These are phyloP conservation scores for Microstegium vimineum DNA, from an alignment of 176 grass and related monocot species.

Conservation along the genomic window DNA sequence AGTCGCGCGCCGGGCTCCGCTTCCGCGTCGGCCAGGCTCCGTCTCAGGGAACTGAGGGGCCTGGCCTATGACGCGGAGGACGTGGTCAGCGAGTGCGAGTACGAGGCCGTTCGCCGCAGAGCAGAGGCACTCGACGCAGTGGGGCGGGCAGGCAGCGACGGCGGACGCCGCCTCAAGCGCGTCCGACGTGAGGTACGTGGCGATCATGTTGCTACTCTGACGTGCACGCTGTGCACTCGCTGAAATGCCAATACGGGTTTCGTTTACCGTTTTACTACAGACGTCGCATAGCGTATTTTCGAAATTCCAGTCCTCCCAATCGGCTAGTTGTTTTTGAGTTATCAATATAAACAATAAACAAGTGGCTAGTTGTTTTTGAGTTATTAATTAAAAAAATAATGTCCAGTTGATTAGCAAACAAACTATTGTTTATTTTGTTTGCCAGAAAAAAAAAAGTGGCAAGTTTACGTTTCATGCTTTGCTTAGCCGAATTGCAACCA, in stretches of 20 bases:
- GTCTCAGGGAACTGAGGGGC: conserved; percentile 5
- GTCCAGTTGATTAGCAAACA: too few relatives aligned
- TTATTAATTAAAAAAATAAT: too few relatives aligned
- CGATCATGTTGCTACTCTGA: background rate
- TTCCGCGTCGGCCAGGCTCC: conserved; percentile 6
- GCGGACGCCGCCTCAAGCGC: background rate
- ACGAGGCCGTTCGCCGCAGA: background rate
- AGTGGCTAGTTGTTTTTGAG: too few relatives aligned
- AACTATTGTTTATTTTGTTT: background rate
- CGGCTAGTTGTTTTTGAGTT: too few relatives aligned
- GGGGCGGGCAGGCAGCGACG: background rate
- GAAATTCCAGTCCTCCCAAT: too few relatives aligned
- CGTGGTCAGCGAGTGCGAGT: conserved; percentile 18
- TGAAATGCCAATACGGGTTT: background rate
- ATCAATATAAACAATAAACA: too few relatives aligned
- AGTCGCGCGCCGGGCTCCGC: background rate
- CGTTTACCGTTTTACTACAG: background rate
- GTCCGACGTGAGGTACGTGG: background rate
- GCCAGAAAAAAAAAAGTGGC: background rate
- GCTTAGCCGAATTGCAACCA: background rate
- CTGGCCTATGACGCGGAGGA: conserved; percentile 16
- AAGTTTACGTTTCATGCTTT: background rate
- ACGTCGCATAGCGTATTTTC: background rate
- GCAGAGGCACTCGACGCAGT: background rate
- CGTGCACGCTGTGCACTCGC: background rate